Evolutionary conservation across 192 early-diverging fungal species (phyloP), one percentile per base, ranked within the genome.

Genomic region (Gigaspora rosea): DNA sequence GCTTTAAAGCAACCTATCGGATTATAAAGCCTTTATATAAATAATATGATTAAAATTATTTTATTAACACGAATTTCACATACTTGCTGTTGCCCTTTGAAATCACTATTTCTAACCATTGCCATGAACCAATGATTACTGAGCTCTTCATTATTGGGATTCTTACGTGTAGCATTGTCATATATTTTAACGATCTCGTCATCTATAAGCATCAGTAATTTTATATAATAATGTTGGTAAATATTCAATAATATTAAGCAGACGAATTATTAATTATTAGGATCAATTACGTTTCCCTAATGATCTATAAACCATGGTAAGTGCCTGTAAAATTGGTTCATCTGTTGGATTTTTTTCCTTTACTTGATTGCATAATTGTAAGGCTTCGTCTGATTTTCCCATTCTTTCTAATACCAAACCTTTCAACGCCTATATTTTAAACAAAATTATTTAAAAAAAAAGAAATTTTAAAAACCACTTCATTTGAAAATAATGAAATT

Each of bases 51-150:
- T 72, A 59, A 63, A 70, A 16, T 15, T 33, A 52, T 52, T 8
- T 48, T 51, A 58, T 7, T 54, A 20, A 10, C 27, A 27, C 27
- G 1, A 27, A 27, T 27, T 27, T 27, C 27, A 22, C 11, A 35
- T 79, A 90, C 88, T 78, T 86, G 83, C 59, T 94, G 91, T 81
- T 90, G 86, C 22, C 83, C 84, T 71, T 93, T 92, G 56, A 83
- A 89, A 85, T 95, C 86, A 4, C 83, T 62, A 36, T 76, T 89
- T 57, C 92, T 86, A 1, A 91, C 93, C 46, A 95, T 82, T 0
- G 90, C 90, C 93, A 96, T 94, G 80, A 94, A 96, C 87, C 90
- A 89, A 67, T 94, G 91, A 57, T 84, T 89, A 11, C 85, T 89
- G 46, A 93, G 80, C 63, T 92, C 90, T 76, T 94, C 92, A 68